These are phyloP conservation scores for Kurtzmaniella fragi DNA, from an alignment of 805 yeast genomes.

Conservation along the genomic window DNA sequence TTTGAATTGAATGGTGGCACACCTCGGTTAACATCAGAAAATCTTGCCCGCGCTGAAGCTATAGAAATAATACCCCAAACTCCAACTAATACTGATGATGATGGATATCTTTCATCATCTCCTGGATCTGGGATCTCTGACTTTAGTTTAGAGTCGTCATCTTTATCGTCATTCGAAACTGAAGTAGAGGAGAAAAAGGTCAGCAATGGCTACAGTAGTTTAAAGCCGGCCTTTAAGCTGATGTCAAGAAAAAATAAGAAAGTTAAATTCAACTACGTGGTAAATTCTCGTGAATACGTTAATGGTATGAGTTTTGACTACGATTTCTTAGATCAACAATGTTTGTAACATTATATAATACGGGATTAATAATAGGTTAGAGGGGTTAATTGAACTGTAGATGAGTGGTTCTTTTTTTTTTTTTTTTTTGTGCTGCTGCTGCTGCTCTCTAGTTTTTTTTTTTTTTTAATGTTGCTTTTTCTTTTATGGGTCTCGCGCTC, in stretches of 20 bases:
- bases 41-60: slow-evolving; percentile 2
- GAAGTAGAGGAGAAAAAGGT: background rate
- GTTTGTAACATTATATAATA: slow-evolving; percentile 22
- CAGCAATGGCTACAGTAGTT: slow-evolving; percentile 3
- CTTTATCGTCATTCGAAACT: slow-evolving; percentile 5
- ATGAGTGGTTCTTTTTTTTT: slow-evolving; percentile 1
- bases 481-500: no score
- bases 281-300: slow-evolving; percentile 42
- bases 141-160: slow-evolving; percentile 5
- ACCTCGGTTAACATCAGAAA: slow-evolving; percentile 1
- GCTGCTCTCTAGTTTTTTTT: no score
- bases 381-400: no score
- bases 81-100: slow-evolving; percentile 6
- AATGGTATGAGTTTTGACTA: slow-evolving; percentile 41
- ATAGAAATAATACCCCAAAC: slow-evolving; percentile 5
- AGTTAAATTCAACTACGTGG: slow-evolving; percentile 39
- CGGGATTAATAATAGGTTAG: no score
- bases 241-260: slow-evolving; percentile 14
- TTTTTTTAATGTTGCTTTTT: no score
- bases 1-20: background rate
- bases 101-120: slow-evolving; percentile 8
- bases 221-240: slow-evolving; percentile 17
- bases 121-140: slow-evolving; percentile 10
- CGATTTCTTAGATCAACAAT: slow-evolving; percentile 34
- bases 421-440: background rate